A percentile compares a stretch with the other conserved stretches of the same genome.
These are phyloP conservation scores for Hericium erinaceus DNA, from an alignment of 768 basidiomycete genomes.

Conservation along the genomic window DNA sequence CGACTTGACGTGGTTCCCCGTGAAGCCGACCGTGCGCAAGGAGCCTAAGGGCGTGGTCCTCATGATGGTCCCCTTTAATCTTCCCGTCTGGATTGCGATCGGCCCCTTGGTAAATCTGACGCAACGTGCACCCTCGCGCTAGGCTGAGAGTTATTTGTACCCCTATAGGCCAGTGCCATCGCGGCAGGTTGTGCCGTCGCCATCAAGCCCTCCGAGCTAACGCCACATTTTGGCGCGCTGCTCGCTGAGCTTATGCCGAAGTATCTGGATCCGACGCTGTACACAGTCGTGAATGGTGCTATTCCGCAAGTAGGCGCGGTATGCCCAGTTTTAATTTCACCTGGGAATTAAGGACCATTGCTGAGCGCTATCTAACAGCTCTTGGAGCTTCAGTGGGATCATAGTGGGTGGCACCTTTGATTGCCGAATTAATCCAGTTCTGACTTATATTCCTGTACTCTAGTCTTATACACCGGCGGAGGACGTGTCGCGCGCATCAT, in stretches of 20 bases:
- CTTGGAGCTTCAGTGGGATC: constrained; percentile 57
- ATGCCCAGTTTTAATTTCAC: not conserved
- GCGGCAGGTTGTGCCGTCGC: constrained; percentile 24
- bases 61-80: constrained; percentile 66
- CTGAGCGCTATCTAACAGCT: constrained; percentile 5
- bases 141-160: not conserved
- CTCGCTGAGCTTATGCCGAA: constrained; percentile 9
- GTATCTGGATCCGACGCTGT: constrained; percentile 25
- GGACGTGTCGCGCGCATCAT: constrained; percentile 57
- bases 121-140: not conserved
- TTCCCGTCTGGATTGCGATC: constrained; percentile 51
- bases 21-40: constrained; percentile 58
- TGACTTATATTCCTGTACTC: constrained; percentile 7
- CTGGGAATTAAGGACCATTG: not conserved
- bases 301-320: constrained; percentile 18
- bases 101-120: constrained; percentile 6
- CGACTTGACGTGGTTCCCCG: constrained; percentile 42
- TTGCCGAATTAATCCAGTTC: not conserved
- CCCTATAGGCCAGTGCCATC: constrained; percentile 22
- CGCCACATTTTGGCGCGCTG: constrained; percentile 17
- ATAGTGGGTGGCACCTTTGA: constrained; percentile 30
- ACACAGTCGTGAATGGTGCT: constrained; percentile 22
- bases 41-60: constrained; percentile 64
- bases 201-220: constrained; percentile 26
- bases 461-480: constrained; percentile 52